Evolutionary conservation across 2,329 filamentous ascomycete species (phyloP), one percentile per base, ranked within the genome.

Genomic region (Fusarium begoniae): DNA sequence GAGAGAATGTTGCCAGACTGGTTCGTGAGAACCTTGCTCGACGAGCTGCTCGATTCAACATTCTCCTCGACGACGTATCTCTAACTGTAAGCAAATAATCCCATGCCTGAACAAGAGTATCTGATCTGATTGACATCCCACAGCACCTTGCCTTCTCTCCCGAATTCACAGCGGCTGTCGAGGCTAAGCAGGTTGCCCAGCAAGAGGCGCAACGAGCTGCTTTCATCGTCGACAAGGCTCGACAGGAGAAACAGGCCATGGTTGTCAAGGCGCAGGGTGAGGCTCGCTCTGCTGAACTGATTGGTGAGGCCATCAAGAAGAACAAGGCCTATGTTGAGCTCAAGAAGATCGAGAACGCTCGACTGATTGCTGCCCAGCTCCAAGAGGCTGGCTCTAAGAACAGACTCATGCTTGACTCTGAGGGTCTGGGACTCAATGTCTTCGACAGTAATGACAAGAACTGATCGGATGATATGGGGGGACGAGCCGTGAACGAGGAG

Each of bases 261-360:
- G 95, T 99, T 63, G 96, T 99, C 81, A 94, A 95, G 85, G 96
- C 96, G 8, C 96, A 98, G 91, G 96, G 96, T 94, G 96, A 99
- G 87, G 96, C 96, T 56, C 94, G 96, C 76, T 98, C 96, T 44
- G 96, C 96, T 53, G 95, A 99, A 86, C 92, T 99, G 74, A 98
- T 99, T 80, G 96, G 96, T 84, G 96, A 99, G 60, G 96, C 96
- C 71, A 97, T 99, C 91, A 99, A 98, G 94, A 99, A 98, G 93
- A 97, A 90, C 87, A 93, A 95, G 86, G 93, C 94, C 75, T 99
- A 99, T 83, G 91, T 99, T 74, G 96, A 98, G 85, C 90, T 99
- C 81, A 94, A 97, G 86, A 96, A 97, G 89, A 97, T 99, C 79
- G 96, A 99, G 87, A 99, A 98, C 80, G 96, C 96, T 12, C 90